Percentiles rank a stretch among this genome's conserved stretches.
Conservation (phyloP, 345 rosid genomes). For the Heritiera littoralis region DNA sequence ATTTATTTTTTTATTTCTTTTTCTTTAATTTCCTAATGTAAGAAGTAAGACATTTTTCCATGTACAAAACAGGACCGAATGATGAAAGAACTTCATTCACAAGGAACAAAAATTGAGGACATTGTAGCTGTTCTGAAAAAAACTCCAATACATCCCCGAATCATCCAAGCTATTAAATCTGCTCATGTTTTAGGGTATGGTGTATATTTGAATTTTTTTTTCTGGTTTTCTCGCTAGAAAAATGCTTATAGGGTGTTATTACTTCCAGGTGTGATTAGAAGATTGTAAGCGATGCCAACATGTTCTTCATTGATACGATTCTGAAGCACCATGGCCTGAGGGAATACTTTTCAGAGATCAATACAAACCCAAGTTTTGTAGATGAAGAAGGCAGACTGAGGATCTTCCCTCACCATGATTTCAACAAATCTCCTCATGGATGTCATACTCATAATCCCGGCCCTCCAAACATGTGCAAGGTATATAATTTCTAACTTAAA, state of each 20-base stretch:
- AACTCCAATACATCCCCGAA: slow-evolving; percentile 63
- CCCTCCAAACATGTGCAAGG: slow-evolving; percentile 99
- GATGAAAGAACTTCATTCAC: slow-evolving; percentile 73
- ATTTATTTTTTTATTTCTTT: neutral
- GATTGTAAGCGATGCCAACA: slow-evolving; percentile 82
- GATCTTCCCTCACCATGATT: slow-evolving; percentile 66
- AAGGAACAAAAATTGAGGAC: slow-evolving; percentile 54
- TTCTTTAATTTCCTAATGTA: neutral
- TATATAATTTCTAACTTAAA: slow-evolving; percentile 16
- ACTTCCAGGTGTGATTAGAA: slow-evolving; percentile 70
- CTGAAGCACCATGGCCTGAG: slow-evolving; percentile 65
- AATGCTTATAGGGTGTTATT: neutral
- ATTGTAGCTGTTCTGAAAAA: slow-evolving; percentile 53
- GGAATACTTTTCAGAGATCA: slow-evolving; percentile 70
- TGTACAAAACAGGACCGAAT: slow-evolving; percentile 54
- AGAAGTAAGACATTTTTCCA: neutral
- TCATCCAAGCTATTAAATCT: slow-evolving; percentile 65
- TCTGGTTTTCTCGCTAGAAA: neutral
- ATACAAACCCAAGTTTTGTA: slow-evolving; percentile 54
- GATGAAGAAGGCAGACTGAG: slow-evolving; percentile 58
- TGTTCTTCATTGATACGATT: slow-evolving; percentile 73
- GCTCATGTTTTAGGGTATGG: slow-evolving; percentile 76
- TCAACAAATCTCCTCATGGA: slow-evolving; percentile 57
- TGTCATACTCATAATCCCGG: slow-evolving; percentile 43
- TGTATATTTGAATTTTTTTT: no score